Conservation (phyloP, 768 basidiomycete genomes). For the Suillus plorans region DNA sequence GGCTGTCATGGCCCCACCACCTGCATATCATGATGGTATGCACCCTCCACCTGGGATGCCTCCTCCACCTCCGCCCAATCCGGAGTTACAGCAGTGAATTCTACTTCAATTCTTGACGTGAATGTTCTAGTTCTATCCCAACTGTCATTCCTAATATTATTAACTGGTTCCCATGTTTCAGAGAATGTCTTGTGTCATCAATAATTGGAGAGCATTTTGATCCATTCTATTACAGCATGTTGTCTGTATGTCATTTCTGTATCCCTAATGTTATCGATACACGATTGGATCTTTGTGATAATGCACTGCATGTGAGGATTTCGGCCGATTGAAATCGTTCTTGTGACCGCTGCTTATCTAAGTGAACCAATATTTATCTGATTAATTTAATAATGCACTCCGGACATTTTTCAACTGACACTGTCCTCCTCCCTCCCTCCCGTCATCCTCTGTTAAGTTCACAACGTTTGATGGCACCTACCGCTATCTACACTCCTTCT, state of each 20-base stretch:
- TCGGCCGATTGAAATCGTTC: conserved; percentile 4
- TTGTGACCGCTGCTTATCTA: conserved; percentile 14
- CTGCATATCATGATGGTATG: conserved; percentile 37
- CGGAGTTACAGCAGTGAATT: conserved; percentile 28
- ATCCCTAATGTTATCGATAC: neutral
- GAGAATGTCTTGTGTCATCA: neutral
- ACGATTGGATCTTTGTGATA: neutral
- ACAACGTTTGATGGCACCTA: conserved; percentile 53
- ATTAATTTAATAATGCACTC: conserved; percentile 14
- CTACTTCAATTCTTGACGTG: neutral
- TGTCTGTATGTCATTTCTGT: conserved; percentile 4
- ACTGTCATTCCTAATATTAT: neutral
- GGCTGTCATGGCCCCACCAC: conserved; percentile 57
- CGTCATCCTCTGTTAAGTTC: neutral
- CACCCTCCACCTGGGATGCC: conserved; percentile 37
- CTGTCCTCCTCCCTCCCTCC: conserved; percentile 8
- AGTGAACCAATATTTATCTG: conserved; percentile 16
- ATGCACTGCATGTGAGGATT: neutral
- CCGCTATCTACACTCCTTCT: conserved; percentile 43
- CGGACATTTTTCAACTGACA: neutral
- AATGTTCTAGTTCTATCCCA: neutral
- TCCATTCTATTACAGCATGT: conserved; percentile 3
- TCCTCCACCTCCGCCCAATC: conserved; percentile 34
- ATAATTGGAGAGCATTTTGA: neutral
- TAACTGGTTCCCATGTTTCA: conserved; percentile 6